Evolutionary conservation across 1,284 basidiomycete species (phyloP), one percentile per base, ranked within the genome.

Genomic region (Marasmius tenuissimus): DNA sequence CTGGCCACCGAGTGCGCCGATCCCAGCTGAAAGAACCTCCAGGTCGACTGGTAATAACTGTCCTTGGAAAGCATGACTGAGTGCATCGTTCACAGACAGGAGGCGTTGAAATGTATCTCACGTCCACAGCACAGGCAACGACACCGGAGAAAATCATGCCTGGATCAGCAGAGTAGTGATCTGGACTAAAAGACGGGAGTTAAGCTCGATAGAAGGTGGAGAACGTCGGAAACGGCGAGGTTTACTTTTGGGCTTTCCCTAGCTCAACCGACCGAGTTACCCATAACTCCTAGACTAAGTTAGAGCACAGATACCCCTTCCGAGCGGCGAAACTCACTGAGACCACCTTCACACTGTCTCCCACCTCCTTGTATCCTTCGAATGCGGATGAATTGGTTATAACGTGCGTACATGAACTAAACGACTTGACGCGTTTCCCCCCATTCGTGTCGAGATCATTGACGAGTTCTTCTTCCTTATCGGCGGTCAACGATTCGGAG

Each of bases 101-200:
- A 57, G 40, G 35, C 55, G 22, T 57, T 45, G 18, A 71, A n/a
- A 47, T 47, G 8, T 11, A n/a, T 42, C 81, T 49, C 61, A 92
- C 88, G 65, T 88, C 88, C 7, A 85, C 80, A 5, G 86, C 83
- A 66, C 86, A 87, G 0, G 86, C 89, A 14, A 93, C 82, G 40
- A 94, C 78, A 1, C 92, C 92, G 2, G 93, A 95, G 75, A 96
- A 96, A 62, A 95, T 81, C 80, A 86, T 85, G 0, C 80, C 72
- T 0, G 90, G 88, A 71, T 94, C 87, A 9, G 91, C 81, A 4
- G 92, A 94, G 76, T 88, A 96, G 68, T 79, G 84, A 33, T 80
- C 75, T 10, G 84, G 70, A 61, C 86, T 83, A 69, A 47, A 50
- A 55, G 47, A 51, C 54, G 22, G 40, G 53, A 45, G 11, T 37